Base-by-base conservation (phyloP, 2,329 filamentous ascomycete species). In the Xylariaceae sp. region DNA sequence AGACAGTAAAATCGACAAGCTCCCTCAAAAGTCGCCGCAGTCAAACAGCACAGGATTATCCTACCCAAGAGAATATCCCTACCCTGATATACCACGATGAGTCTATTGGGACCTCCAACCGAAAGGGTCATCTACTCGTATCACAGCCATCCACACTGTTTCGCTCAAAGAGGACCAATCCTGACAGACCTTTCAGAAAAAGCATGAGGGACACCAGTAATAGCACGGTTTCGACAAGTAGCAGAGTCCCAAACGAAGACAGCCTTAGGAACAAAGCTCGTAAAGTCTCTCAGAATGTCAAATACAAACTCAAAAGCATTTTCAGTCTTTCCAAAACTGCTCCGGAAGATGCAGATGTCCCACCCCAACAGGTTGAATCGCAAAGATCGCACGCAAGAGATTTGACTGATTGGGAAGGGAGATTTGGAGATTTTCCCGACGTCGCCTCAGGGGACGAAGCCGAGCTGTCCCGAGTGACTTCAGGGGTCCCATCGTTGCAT, bases 271-370 rank as follows among this genome's bases (percentile, higher is more conserved):
- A 66, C 22, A 80, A 74, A 38, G 76, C 78, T 9, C 72, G 83
- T 18, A 81, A 79, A 24, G 76, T 81, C 12, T 87, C 84, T 0
- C 73, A 69, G 13, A 76, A 74, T 0, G 54, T 89, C 30, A 84
- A 74, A 53, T 73, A 69, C 36, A 85, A 72, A 43, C 53, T 89
- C 44, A 83, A 74, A 58, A 73, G 63, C 29, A 65, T 83, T 0
- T 80, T 85, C 48, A 66, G 67, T 19, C 62, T 69, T 15, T 49
- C 51, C 7, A 66, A 61, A 55, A 62, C 43, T 34, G 65, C 66
- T 1, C 60, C 64, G 4, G 61, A 62, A 16, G 54, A 60, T 2
- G 45, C 53, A 1, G 39, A 37, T 2, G 55, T 79, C 9, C 75
- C 74, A 3, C 64, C 68, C 18, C 76, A 81, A 47, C 76, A 81